Percentiles rank a stretch among this genome's conserved stretches.
phyloP scores from a whole-genome alignment of 495 filamentous ascomycete species.

The Talaromyces wortmannii region DNA sequence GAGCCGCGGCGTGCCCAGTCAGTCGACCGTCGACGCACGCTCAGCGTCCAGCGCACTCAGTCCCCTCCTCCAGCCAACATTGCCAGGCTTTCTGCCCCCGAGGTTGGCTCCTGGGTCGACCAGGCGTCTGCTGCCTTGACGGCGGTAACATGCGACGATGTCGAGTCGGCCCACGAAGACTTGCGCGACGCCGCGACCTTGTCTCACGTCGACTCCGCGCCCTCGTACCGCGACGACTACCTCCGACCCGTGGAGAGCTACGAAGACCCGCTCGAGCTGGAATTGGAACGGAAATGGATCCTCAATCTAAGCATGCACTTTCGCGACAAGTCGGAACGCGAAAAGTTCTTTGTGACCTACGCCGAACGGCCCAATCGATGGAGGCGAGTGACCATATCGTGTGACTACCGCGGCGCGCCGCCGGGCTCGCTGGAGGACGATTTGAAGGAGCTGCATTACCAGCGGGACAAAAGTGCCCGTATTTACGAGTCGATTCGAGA shows the following conservation, averaged over 20 bases:
- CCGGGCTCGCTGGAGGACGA: constrained; percentile 82
- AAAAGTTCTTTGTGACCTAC: constrained; percentile 98
- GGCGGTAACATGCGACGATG: not conserved
- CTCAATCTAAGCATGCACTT: constrained; percentile 99
- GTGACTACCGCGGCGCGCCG: constrained; percentile 81
- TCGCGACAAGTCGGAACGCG: constrained; percentile 84
- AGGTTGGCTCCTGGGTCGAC: constrained; percentile 35
- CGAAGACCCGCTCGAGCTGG: constrained; percentile 57
- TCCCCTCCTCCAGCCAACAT: constrained; percentile 32
- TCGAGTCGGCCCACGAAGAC: not conserved
- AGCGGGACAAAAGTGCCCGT: constrained; percentile 88
- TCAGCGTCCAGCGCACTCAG: constrained; percentile 36
- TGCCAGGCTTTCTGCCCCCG: constrained; percentile 38
- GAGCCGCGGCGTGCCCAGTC: constrained; percentile 71
- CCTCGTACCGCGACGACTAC: constrained; percentile 1
- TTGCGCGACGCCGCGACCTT: constrained; percentile 3
- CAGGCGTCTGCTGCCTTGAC: constrained; percentile 8
- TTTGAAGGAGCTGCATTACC: constrained; percentile 67
- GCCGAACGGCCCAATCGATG: constrained; percentile 72
- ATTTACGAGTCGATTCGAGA: constrained; percentile 96
- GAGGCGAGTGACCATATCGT: constrained; percentile 86
- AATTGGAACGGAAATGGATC: constrained; percentile 88
- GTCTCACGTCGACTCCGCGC: not conserved
- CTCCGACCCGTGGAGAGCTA: not conserved
- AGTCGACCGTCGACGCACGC: constrained; percentile 55